Percentiles rank a stretch among this genome's conserved stretches.
phyloP scores from a whole-genome alignment of 805 yeast genomes.

The Yarrowia phangngaensis region DNA sequence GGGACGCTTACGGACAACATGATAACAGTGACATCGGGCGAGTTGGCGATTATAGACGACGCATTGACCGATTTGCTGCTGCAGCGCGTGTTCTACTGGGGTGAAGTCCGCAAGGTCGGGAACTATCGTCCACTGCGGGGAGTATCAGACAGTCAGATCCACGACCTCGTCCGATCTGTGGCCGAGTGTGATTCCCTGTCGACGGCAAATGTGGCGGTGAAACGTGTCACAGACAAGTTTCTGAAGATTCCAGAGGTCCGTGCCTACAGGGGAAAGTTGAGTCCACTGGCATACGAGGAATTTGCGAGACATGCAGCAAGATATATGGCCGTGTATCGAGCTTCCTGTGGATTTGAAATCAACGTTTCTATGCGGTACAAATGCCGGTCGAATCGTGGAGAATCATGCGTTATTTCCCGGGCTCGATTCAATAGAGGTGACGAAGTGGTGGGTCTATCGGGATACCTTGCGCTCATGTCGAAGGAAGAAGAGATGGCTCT shows the following conservation, averaged over 20 bases:
- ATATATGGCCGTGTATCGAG: constrained; percentile 41
- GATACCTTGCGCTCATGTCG: constrained; percentile 41
- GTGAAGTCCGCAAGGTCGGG: constrained; percentile 35
- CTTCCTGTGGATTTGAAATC: constrained; percentile 44
- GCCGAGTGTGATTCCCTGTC: constrained; percentile 9
- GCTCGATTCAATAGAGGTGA: constrained; percentile 36
- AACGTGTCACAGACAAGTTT: constrained; percentile 36
- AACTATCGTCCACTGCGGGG: constrained; percentile 31
- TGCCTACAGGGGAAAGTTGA: constrained; percentile 35
- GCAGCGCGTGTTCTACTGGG: constrained; percentile 37
- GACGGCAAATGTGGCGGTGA: constrained; percentile 11
- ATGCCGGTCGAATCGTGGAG: constrained; percentile 35
- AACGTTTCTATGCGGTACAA: constrained; percentile 45
- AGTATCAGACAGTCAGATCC: constrained; percentile 28
- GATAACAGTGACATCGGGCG: constrained; percentile 32
- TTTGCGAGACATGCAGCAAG: constrained; percentile 42
- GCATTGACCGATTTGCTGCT: constrained; percentile 35
- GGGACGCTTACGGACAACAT: too few species aligned
- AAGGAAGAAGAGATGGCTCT: constrained; percentile 39
- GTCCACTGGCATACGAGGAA: constrained; percentile 33
- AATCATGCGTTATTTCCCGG: constrained; percentile 45
- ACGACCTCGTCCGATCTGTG: constrained; percentile 27
- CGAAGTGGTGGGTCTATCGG: constrained; percentile 41
- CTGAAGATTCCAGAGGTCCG: constrained; percentile 34
- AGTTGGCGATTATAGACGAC: constrained; percentile 36